Base-by-base conservation (phyloP, 495 filamentous ascomycete species). In the Emericellopsis terricola region DNA sequence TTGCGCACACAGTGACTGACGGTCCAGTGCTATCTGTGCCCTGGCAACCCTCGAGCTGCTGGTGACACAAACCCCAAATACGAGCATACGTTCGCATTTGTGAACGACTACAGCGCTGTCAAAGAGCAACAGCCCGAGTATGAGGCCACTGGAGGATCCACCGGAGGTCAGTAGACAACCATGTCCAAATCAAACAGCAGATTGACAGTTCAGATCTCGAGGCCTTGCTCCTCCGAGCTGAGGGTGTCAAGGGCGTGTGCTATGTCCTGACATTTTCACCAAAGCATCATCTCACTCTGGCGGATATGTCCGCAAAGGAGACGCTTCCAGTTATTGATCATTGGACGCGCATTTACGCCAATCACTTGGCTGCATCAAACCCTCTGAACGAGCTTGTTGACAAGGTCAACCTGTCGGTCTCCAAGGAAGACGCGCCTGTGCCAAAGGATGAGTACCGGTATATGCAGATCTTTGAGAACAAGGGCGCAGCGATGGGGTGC, bases 381-480 rank as follows among this genome's bases (percentile, higher is more conserved):
- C 76, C 80, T 0, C 69, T 86, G 27, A 50, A 57, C 36, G 53
- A 48, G 33, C 56, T 48, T 47, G 49, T 48, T 11, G 64, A 45
- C 34, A 58, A 62, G 20, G 20, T 35, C 4, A 20, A 35, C 19
- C 21, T 35, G 1, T 28, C 33, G 8, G n/a, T 35, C 8, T 1
- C 19, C 21, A 14, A 17, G 19, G 33, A 35, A 2, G 33, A 35
- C 6, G 33, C 33, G 15, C 33, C 33, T 15, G 14, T 28, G 15
- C 73, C 84, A 4, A 73, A 69, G 30, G 67, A 78, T 36, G 85
- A 94, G 53, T 83, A 91, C 46, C 71, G 75, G 30, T 96, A 92
- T 55, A 94, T 97, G 86, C 89, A 97, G 55, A 94, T 97, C 42
- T 96, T 97, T 41, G 89, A 97, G 57, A 97, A 97, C 62, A 97